Conservation (phyloP, 106 monocot genomes). For the Ottelia alismoides region DNA sequence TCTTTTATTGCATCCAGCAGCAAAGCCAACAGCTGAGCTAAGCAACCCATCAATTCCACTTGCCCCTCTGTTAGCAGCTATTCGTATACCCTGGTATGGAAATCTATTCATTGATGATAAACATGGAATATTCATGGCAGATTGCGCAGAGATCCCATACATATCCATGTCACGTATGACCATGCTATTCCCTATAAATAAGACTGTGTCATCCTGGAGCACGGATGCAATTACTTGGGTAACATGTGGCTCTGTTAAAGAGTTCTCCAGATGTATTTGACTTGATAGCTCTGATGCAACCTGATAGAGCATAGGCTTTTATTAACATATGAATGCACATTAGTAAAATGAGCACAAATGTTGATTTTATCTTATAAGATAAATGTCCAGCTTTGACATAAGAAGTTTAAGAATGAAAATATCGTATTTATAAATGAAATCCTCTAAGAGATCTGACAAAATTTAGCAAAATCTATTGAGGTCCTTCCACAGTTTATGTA, state of each 20-base stretch:
- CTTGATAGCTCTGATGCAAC: conserved; percentile 56
- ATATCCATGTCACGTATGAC: conserved; percentile 78
- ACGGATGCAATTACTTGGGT: conserved; percentile 43
- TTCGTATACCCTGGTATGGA: conserved; percentile 36
- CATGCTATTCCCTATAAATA: conserved; percentile 98
- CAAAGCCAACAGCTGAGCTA: conserved; percentile 81
- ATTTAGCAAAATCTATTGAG: too few species aligned
- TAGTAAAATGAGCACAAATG: too few species aligned
- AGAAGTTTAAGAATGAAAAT: too few species aligned
- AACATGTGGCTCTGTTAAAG: conserved; percentile 82
- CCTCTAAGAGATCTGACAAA: too few species aligned
- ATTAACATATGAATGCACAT: not conserved
- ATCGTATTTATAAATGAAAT: too few species aligned
- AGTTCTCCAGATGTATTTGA: conserved; percentile 50
- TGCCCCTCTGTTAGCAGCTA: conserved; percentile 87
- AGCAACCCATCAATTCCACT: conserved; percentile 98
- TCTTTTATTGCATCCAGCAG: conserved; percentile 59
- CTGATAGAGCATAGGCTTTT: conserved; percentile 14
- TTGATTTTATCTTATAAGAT: too few species aligned
- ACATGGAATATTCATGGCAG: conserved; percentile 3
- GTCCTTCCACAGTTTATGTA: too few species aligned
- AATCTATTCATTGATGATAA: conserved; percentile 8
- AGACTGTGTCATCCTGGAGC: conserved; percentile 36
- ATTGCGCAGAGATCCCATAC: conserved; percentile 53
- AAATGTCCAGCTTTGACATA: too few species aligned